A percentile compares a stretch with the other conserved stretches of the same genome.
phyloP scores from a whole-genome alignment of 345 rosid species.

The Lepidium africanum region DNA sequence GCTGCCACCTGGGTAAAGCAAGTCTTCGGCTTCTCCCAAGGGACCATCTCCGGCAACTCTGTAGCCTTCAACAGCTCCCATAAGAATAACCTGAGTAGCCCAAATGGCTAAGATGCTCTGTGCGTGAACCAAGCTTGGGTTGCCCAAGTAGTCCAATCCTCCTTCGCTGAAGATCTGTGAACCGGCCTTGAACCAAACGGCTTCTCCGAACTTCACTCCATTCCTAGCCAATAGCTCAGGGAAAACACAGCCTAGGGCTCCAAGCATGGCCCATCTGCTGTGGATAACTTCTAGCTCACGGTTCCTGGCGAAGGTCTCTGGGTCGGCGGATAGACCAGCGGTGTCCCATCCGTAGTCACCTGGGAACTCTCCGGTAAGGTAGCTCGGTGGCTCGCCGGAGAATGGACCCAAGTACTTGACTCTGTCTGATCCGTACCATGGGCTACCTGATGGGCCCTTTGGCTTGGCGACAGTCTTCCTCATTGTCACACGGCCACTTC shows the following conservation, averaged over 20 bases:
- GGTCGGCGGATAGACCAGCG: slow-evolving; percentile 85
- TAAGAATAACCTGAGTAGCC: slow-evolving; percentile 58
- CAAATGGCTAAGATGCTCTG: slow-evolving; percentile 78
- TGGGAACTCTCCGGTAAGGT: slow-evolving; percentile 78
- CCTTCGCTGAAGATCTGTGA: slow-evolving; percentile 76
- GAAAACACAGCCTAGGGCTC: slow-evolving; percentile 73
- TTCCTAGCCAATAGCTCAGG: slow-evolving; percentile 45
- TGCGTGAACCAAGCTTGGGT: slow-evolving; percentile 76
- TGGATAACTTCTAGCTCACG: slow-evolving; percentile 87
- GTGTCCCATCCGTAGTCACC: slow-evolving; percentile 38
- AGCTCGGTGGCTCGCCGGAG: slow-evolving; percentile 70
- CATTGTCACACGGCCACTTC: slow-evolving; percentile 32
- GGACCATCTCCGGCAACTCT: slow-evolving; percentile 57
- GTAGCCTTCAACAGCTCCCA: slow-evolving; percentile 83
- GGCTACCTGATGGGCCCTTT: slow-evolving; percentile 39
- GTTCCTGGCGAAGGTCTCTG: slow-evolving; percentile 85
- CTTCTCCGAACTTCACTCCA: slow-evolving; percentile 31
- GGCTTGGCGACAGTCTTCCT: slow-evolving; percentile 28
- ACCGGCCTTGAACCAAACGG: slow-evolving; percentile 35
- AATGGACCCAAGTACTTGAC: slow-evolving; percentile 81
- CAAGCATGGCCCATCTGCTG: slow-evolving; percentile 76
- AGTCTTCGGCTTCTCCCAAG: slow-evolving; percentile 61
- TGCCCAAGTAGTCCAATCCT: slow-evolving; percentile 77
- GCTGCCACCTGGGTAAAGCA: slow-evolving; percentile 75
- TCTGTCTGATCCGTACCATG: slow-evolving; percentile 67